phyloP scores from a whole-genome alignment of 2,329 filamentous ascomycete species.

The Fusarium sp. region DNA sequence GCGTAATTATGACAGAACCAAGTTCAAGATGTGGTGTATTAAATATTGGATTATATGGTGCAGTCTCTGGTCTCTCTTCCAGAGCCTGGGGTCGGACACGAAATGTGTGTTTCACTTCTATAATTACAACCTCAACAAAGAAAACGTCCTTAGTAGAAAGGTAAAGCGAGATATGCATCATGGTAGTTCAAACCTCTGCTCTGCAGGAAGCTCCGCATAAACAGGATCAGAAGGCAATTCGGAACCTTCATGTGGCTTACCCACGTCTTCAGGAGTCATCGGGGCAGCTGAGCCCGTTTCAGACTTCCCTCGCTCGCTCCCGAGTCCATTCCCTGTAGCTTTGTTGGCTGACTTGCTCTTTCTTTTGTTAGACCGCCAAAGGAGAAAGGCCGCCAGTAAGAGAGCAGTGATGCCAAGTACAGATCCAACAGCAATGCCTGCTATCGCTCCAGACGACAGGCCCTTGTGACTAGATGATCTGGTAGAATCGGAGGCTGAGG shows the following conservation, averaged over 20 bases:
- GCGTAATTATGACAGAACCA: too few species aligned
- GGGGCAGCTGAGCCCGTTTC: not conserved
- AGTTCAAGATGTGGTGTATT: too few species aligned
- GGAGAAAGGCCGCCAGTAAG: not conserved
- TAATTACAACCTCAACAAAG: too few species aligned
- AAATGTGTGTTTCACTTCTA: too few species aligned
- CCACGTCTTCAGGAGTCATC: not conserved
- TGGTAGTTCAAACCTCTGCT: not conserved
- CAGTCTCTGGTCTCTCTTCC: too few species aligned
- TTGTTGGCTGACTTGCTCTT: not conserved
- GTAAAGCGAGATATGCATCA: not conserved
- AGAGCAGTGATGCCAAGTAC: not conserved
- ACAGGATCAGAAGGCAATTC: not conserved
- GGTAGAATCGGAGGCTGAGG: not conserved
- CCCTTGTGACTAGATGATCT: not conserved
- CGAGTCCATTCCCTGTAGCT: too few species aligned
- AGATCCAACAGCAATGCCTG: not conserved
- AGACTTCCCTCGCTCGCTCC: accelerated
- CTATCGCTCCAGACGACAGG: not conserved
- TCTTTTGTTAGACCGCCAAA: not conserved
- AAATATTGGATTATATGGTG: too few species aligned
- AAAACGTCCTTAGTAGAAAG: not conserved
- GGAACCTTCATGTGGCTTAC: not conserved
- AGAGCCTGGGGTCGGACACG: too few species aligned
- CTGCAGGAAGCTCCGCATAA: not conserved